A percentile compares a stretch with the other conserved stretches of the same genome.
Evolutionary conservation across 768 basidiomycete genomes (phyloP).

Genomic region (Nevesoporus exiguus): DNA sequence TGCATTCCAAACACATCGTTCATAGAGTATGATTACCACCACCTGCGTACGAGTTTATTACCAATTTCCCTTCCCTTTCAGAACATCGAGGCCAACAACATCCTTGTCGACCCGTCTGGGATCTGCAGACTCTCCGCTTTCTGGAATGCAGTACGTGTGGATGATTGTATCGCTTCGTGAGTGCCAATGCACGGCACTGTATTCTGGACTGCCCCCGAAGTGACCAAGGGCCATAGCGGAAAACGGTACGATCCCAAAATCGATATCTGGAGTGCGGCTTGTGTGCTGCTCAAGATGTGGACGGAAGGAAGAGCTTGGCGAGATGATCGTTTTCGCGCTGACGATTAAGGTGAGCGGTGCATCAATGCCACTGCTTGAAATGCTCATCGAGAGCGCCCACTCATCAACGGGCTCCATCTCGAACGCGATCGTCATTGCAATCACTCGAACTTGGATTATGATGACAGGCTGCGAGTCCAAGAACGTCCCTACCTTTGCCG

Average conservation of each 20-base stretch:
- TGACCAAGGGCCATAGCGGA: constrained; percentile 66
- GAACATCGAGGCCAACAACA: constrained; percentile 96
- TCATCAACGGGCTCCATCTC: neutral
- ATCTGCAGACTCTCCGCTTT: constrained; percentile 96
- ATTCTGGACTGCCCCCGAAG: constrained; percentile 97
- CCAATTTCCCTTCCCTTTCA: constrained; percentile 22
- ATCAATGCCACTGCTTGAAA: neutral
- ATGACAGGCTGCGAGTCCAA: constrained; percentile 62
- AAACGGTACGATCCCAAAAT: constrained; percentile 39
- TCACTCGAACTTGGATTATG: neutral
- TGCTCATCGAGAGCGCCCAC: neutral
- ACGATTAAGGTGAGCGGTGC: neutral
- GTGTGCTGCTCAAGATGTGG: constrained; percentile 61
- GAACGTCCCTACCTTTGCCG: constrained; percentile 51
- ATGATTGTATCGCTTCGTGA: constrained; percentile 71
- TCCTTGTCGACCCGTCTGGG: constrained; percentile 84
- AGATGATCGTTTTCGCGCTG: constrained; percentile 70
- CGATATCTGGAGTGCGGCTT: neutral
- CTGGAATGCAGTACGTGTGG: constrained; percentile 88
- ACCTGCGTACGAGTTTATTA: neutral
- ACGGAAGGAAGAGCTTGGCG: constrained; percentile 85
- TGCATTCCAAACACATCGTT: constrained; percentile 83
- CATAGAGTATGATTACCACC: constrained; percentile 63
- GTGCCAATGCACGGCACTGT: constrained; percentile 95
- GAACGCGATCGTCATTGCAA: neutral